Evolutionary conservation across 1,284 basidiomycete genomes (phyloP).

Genomic region (Trichosporon sp.): DNA sequence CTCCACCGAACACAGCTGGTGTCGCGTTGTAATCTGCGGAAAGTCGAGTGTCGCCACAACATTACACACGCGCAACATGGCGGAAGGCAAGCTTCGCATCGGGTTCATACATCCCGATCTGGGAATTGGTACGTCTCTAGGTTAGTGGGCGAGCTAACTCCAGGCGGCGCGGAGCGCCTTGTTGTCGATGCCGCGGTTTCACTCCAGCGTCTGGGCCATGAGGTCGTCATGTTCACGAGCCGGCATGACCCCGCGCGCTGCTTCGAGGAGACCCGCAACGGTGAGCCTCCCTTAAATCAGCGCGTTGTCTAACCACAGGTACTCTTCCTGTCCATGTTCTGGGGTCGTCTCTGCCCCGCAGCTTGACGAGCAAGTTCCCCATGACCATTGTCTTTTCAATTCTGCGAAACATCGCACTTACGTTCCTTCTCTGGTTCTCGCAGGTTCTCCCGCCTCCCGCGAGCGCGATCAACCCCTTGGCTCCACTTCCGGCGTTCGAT

Average conservation of each 20-base stretch:
- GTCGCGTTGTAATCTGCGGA: neutral
- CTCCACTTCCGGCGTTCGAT: slow-evolving; percentile 57
- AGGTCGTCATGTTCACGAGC: slow-evolving; percentile 89
- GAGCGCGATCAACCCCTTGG: slow-evolving; percentile 38
- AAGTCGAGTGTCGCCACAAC: neutral
- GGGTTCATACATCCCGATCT: slow-evolving; percentile 94
- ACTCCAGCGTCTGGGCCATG: slow-evolving; percentile 76
- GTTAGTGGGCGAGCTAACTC: neutral
- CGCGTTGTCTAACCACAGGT: slow-evolving; percentile 54
- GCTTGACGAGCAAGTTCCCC: slow-evolving; percentile 70
- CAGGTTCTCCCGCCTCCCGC: slow-evolving; percentile 38
- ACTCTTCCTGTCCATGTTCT: slow-evolving; percentile 77
- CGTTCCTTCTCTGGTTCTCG: slow-evolving; percentile 58
- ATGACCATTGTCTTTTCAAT: slow-evolving; percentile 74
- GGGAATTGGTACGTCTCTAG: slow-evolving; percentile 68
- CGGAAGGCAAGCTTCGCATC: slow-evolving; percentile 52
- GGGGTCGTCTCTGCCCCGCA: slow-evolving; percentile 71
- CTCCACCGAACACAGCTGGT: neutral
- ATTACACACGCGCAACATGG: slow-evolving; percentile 5
- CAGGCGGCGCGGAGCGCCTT: slow-evolving; percentile 90
- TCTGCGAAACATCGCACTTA: slow-evolving; percentile 77
- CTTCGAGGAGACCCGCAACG: slow-evolving; percentile 85
- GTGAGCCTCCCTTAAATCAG: slow-evolving; percentile 50
- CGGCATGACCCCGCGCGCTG: slow-evolving; percentile 80
- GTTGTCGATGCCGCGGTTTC: slow-evolving; percentile 94